A percentile compares a stretch with the other conserved stretches of the same genome.
Conservation (phyloP, 305 asterid species). For the Rubia peregrina region DNA sequence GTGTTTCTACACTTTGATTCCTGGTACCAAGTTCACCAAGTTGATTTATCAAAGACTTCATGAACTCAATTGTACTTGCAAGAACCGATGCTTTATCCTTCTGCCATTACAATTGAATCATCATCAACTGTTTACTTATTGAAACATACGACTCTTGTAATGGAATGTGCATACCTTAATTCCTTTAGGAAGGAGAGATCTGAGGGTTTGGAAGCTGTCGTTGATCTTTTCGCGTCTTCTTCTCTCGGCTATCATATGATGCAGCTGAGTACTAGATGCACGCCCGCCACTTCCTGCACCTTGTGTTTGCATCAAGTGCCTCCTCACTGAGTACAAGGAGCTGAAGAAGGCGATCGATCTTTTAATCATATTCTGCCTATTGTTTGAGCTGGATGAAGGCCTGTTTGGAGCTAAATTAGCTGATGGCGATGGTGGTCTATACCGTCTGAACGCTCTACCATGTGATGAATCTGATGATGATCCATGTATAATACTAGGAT, state of each 20-base stretch:
- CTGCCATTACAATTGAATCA: constrained; percentile 24
- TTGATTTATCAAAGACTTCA: constrained; percentile 45
- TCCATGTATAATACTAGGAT: constrained; percentile 10
- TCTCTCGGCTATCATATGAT: constrained; percentile 70
- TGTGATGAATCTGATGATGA: not conserved
- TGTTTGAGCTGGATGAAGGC: constrained; percentile 7
- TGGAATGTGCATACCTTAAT: constrained; percentile 39
- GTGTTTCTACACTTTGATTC: constrained; percentile 40
- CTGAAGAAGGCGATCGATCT: constrained; percentile 44
- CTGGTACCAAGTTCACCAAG: constrained; percentile 40
- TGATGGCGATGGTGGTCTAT: constrained; percentile 14
- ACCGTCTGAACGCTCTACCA: constrained; percentile 43
- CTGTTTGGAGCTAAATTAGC: not conserved
- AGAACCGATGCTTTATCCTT: constrained; percentile 82
- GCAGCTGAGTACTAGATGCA: constrained; percentile 39
- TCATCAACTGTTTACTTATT: too few relatives aligned
- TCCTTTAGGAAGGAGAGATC: constrained; percentile 67
- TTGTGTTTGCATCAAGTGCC: constrained; percentile 21
- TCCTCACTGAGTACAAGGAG: constrained; percentile 25
- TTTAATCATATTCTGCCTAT: constrained; percentile 35
- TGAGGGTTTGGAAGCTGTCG: constrained; percentile 54
- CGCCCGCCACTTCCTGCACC: constrained; percentile 14
- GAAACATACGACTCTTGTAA: not conserved
- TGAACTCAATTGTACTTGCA: constrained; percentile 41
- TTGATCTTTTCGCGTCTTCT: constrained; percentile 56